Evolutionary conservation across 257 asterid genomes (phyloP), one percentile per base, ranked within the genome.

Genomic region (Nicotiana obtusifolia): DNA sequence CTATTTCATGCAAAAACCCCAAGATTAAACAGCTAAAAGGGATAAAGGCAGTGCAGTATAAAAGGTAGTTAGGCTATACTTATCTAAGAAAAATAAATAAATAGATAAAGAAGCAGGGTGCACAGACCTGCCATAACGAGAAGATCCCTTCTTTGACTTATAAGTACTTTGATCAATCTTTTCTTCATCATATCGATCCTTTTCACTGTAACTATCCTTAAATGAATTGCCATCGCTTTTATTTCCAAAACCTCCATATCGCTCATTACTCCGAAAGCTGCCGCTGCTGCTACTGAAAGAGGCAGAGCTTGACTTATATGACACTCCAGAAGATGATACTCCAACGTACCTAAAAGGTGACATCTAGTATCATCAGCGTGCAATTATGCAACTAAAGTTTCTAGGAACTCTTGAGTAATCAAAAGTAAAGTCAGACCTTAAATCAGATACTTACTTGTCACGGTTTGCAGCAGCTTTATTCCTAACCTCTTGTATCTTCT

Each of bases 401-500:
- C 20, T 30, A 62, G 61, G 78, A 80, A 62, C 82, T 26, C 75
- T 1, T 8, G 79, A 82, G 78, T 73, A 66, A 76, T 82, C 60
- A 83, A 79, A 75, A 49, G 28, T 54, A 49, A 75, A 81, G 26
- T 73, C 81, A 82, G 60, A 64, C 64, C 80, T 64, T 33, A 78
- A 71, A 82, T 80, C 64, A 66, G 69, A 77, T 67, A 84, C 97
- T 86, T 88, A 95, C 97, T 95, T 95, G 78, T 95, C 98, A 83
- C 95, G 97, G 86, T 92, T 95, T 81, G 84, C 86, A 83, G 97
- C 84, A 91, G 98, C 98, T 89, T 93, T 93, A 81, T 88, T 88
- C 87, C 98, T 91, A 80, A 82, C 93, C 85, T 89, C 96, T 84
- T 93, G 97, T 83, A 95, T 92, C 91, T 95, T 95, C 52, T 95